These are phyloP conservation scores for Paraconiothyrium brasiliense DNA, from an alignment of 2,329 filamentous ascomycete genomes.

Conservation along the genomic window DNA sequence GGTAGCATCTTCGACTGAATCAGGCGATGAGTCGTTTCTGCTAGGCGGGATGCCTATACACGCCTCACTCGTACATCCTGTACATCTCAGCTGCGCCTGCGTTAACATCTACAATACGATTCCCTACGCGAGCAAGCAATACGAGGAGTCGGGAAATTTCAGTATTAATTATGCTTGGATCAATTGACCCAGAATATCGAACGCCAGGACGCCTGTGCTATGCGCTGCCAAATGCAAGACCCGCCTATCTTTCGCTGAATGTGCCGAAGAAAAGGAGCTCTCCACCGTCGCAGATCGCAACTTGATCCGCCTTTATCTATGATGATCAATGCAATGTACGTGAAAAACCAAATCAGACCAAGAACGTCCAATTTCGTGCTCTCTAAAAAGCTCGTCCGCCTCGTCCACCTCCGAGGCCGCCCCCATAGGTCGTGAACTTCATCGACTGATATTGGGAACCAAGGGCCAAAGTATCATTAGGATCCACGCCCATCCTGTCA, in stretches of 20 bases:
- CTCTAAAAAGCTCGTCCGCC: slow-evolving; percentile 36
- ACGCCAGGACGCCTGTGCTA: slow-evolving; percentile 25
- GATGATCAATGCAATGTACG: slow-evolving; percentile 6
- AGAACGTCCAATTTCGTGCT: background rate
- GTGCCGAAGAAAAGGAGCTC: slow-evolving; percentile 1
- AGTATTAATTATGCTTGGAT: background rate
- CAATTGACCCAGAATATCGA: background rate
- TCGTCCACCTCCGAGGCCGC: slow-evolving; percentile 31
- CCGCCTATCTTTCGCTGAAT: background rate
- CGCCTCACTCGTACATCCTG: too few species aligned
- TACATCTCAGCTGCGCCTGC: too few species aligned
- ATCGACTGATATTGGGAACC: slow-evolving; percentile 42
- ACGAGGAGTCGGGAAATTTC: background rate
- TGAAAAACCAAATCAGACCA: background rate
- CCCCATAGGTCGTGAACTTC: slow-evolving; percentile 45
- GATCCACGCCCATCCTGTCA: slow-evolving; percentile 51
- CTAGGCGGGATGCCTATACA: too few species aligned
- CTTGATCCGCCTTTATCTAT: slow-evolving; percentile 3
- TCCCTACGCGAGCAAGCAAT: background rate
- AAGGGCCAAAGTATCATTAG: slow-evolving; percentile 47
- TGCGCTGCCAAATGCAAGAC: slow-evolving; percentile 20
- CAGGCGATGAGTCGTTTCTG: too few species aligned
- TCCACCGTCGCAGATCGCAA: background rate
- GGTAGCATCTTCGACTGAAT: too few species aligned
- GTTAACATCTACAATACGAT: too few species aligned